Conservation (phyloP, 2,329 filamentous ascomycete species). For the Sporothrix brunneoviolacea region DNA sequence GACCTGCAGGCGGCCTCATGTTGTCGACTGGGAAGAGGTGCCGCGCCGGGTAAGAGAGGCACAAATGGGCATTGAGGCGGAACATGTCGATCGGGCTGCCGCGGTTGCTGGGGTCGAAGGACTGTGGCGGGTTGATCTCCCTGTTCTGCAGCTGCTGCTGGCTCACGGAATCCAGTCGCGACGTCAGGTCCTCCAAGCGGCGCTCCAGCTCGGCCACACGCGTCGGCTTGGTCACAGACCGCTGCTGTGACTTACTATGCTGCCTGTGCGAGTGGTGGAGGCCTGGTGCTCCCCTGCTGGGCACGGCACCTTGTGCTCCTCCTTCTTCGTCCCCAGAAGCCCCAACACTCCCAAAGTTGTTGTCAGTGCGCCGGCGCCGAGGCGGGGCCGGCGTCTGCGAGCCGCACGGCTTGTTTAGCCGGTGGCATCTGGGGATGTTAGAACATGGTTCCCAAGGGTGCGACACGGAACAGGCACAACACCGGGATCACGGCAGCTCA, state of each 20-base stretch:
- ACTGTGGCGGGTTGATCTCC: slow-evolving; percentile 4
- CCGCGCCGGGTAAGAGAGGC: slow-evolving; percentile 22
- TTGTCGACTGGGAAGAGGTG: slow-evolving; percentile 30
- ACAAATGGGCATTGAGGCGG: slow-evolving; percentile 1
- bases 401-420: slow-evolving; percentile 41
- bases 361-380: slow-evolving; percentile 33
- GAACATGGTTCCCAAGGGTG: too few relatives aligned
- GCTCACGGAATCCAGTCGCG: slow-evolving; percentile 32
- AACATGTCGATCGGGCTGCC: slow-evolving; percentile 5
- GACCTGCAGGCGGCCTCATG: background rate
- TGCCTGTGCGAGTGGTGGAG: background rate
- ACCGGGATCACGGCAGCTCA: too few relatives aligned
- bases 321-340: background rate
- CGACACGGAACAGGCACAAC: too few relatives aligned
- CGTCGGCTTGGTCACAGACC: slow-evolving; percentile 32
- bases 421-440: slow-evolving; percentile 34
- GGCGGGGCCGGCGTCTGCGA: slow-evolving; percentile 42
- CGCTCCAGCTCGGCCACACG: slow-evolving; percentile 45
- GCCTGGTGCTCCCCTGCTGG: too few relatives aligned
- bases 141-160: slow-evolving; percentile 1
- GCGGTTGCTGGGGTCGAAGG: background rate
- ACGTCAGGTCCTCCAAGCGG: slow-evolving; percentile 42
- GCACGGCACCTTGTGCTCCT: background rate
- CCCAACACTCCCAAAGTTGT: background rate
- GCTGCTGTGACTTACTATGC: background rate